These are phyloP conservation scores for Penicillium silybi DNA, from an alignment of 495 filamentous ascomycete genomes.

Conservation along the genomic window DNA sequence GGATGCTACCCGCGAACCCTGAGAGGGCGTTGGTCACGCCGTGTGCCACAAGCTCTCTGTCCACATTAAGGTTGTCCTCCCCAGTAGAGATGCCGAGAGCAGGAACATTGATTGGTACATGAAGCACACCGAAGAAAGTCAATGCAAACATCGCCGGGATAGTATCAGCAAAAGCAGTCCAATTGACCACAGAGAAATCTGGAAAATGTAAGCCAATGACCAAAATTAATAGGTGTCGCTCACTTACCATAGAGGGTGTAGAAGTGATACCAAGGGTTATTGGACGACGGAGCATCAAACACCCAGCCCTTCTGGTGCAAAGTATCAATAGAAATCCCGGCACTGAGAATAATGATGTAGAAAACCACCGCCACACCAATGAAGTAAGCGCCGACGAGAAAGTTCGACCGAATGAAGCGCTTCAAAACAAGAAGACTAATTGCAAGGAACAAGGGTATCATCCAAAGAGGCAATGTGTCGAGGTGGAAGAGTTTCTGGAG, in stretches of 20 bases:
- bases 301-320: conserved; percentile 79
- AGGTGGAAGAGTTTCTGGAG: conserved; percentile 63
- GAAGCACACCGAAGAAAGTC: conserved; percentile 94
- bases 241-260: conserved; percentile 84
- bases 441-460: conserved; percentile 72
- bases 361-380: conserved; percentile 74
- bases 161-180: conserved; percentile 72
- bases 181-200: conserved; percentile 74
- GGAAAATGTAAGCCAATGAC: conserved; percentile 7
- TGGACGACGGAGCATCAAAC: conserved; percentile 76
- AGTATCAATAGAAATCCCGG: conserved; percentile 55
- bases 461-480: conserved; percentile 79
- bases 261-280: conserved; percentile 94
- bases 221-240: background rate
- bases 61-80: conserved; percentile 85
- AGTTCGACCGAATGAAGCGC: conserved; percentile 68
- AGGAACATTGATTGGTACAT: conserved; percentile 97
- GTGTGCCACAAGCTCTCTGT: conserved; percentile 89
- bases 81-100: conserved; percentile 83
- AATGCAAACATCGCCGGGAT: conserved; percentile 95
- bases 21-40: conserved; percentile 91
- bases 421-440: conserved; percentile 72
- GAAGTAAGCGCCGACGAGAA: conserved; percentile 84
- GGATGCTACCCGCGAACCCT: conserved; percentile 81
- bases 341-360: conserved; percentile 70